Conservation (phyloP, 2,329 filamentous ascomycete species). For the Nemania diffusa region DNA sequence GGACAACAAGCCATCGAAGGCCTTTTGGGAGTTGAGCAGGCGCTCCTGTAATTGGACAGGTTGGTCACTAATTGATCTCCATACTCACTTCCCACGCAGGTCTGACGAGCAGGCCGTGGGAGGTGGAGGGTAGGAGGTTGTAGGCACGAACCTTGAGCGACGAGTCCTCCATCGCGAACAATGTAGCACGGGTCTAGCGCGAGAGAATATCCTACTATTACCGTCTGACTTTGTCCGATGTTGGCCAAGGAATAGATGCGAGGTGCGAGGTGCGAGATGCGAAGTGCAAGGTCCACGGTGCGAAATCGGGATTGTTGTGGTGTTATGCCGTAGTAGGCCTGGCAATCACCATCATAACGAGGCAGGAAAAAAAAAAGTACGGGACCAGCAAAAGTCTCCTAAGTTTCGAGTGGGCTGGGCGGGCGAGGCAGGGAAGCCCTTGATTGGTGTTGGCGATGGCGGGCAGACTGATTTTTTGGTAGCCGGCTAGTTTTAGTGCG, state of each 20-base stretch:
- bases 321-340: not conserved
- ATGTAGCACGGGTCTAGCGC: not conserved
- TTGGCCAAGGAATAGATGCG: not conserved
- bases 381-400: slow-evolving; percentile 24
- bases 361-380: slow-evolving; percentile 39
- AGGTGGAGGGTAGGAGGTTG: slow-evolving; percentile 29
- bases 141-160: slow-evolving; percentile 58
- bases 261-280: not conserved
- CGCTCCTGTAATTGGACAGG: slow-evolving; percentile 58
- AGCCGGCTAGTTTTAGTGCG: slow-evolving; percentile 40
- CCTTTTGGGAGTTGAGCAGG: slow-evolving; percentile 70
- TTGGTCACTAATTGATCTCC: slow-evolving; percentile 39
- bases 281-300: not conserved
- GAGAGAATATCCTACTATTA: not conserved
- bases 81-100: slow-evolving; percentile 3
- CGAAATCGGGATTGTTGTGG: not conserved
- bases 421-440: slow-evolving; percentile 16
- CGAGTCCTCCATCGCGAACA: slow-evolving; percentile 54
- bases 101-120: slow-evolving; percentile 31
- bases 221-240: slow-evolving; percentile 8
- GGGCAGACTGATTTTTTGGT: slow-evolving; percentile 37
- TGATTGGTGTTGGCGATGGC: slow-evolving; percentile 30
- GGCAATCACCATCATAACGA: slow-evolving; percentile 2
- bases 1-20: slow-evolving; percentile 87
- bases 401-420: slow-evolving; percentile 23